Evolutionary conservation across 2,329 filamentous ascomycete genomes (phyloP), one percentile per base, ranked within the genome.

Genomic region (Colletotrichum falcatum): DNA sequence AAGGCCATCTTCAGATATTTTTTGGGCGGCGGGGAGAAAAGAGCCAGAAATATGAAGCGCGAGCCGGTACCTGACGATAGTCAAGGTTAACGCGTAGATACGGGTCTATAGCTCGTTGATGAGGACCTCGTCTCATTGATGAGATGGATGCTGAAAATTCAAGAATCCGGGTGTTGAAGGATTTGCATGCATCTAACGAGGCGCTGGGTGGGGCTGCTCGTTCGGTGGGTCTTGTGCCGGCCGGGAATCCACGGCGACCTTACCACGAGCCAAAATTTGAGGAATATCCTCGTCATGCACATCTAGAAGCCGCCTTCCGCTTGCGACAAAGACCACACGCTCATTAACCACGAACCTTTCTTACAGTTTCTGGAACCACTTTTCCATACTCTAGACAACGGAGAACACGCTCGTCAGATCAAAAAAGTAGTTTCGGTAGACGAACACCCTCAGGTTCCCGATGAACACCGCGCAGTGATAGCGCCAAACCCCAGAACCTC

Each of bases 1-100:
- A 83, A 78, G 42, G 81, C 71, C 83, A 84, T 84, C n/a, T 58
- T 75, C 65, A 30, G 2, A 16, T 12, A 9, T 28, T 68, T 58
- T 42, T 8, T 26, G 12, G 18, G 39, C 44, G 55, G 23, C 14
- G 46, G 20, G 39, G 39, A 16, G 12, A 28, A 7, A 2, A 16
- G 18, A 16, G 12, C 39, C 23, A 11, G 9, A 39, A 30, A n/a
- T 28, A 6, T 11, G 5, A 14, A 28, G 20, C 30, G 20, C 30
- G n/a, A 35, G 9, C 18, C 16, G 23, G 28, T 20, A 5, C 1
- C 18, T 9, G 16, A 37, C 39, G 37, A 28, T 8, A 30, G 44
- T n/a, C n/a, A n/a, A 53, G 33, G 18, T 26, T 23, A 11, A 39
- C 35, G 53, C 18, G 63, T 55, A 28, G 48, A 67, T 61, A 53